Conservation (phyloP, 1,284 basidiomycete species). For the Sporisorium graminicola region DNA sequence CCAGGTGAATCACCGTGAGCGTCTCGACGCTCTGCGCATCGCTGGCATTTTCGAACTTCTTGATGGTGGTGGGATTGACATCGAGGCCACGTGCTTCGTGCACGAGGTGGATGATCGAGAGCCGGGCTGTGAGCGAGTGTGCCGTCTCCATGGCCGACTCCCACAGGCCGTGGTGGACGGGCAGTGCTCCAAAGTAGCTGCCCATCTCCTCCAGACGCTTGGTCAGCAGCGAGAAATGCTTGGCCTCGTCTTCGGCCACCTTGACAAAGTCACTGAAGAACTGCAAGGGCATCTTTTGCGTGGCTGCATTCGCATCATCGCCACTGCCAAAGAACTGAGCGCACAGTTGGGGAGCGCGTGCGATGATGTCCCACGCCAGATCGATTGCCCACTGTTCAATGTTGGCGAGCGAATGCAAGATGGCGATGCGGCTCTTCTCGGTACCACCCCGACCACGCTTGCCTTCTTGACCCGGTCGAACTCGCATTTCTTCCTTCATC, state of each 20-base stretch:
- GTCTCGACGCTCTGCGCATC: conserved; percentile 78
- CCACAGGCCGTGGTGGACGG: conserved; percentile 76
- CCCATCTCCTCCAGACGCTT: conserved; percentile 74
- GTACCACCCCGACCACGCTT: conserved; percentile 74
- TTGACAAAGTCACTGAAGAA: conserved; percentile 70
- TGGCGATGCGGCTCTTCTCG: conserved; percentile 78
- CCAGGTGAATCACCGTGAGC: conserved; percentile 71
- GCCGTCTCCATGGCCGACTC: conserved; percentile 82
- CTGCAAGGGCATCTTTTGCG: conserved; percentile 56
- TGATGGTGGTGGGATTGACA: conserved; percentile 82
- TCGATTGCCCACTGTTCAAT: conserved; percentile 87
- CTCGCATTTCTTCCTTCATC: conserved; percentile 72
- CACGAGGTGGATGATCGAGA: conserved; percentile 89
- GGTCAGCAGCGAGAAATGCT: conserved; percentile 74
- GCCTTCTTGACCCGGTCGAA: conserved; percentile 77
- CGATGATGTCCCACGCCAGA: conserved; percentile 77
- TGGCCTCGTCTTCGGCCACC: conserved; percentile 82
- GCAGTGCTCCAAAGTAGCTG: conserved; percentile 78
- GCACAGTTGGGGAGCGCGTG: conserved; percentile 71
- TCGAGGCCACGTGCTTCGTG: conserved; percentile 89
- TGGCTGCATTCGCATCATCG: conserved; percentile 24
- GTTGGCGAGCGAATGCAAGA: conserved; percentile 86
- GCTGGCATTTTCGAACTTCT: conserved; percentile 78
- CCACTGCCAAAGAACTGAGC: conserved; percentile 33
- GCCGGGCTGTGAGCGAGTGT: conserved; percentile 79